Evolutionary conservation across 1,284 basidiomycete species (phyloP).

Genomic region (Xanthoconium separans): DNA sequence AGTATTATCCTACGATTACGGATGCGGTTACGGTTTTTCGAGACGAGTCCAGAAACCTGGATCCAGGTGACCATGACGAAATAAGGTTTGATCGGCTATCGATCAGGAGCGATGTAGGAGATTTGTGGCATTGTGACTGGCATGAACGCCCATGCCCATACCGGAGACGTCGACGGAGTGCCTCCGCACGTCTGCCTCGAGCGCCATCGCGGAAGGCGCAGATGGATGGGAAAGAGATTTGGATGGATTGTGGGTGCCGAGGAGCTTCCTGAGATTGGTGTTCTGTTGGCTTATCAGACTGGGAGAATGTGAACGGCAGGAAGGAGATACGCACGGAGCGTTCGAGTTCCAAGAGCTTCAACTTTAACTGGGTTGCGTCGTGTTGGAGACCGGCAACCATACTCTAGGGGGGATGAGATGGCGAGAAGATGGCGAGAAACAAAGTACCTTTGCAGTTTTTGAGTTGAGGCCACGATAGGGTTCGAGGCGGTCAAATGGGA

Average conservation of each 20-base stretch:
- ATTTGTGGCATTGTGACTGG: slow-evolving; percentile 4
- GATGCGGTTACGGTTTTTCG: slow-evolving; percentile 2
- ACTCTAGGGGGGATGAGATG: slow-evolving; percentile 42
- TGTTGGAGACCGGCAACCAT: slow-evolving; percentile 70
- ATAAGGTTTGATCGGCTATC: background rate
- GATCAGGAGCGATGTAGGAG: slow-evolving; percentile 13
- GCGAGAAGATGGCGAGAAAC: background rate
- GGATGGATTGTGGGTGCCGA: slow-evolving; percentile 26
- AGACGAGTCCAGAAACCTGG: background rate
- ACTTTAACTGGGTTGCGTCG: slow-evolving; percentile 53
- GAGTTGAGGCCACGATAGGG: slow-evolving; percentile 62
- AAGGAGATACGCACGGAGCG: slow-evolving; percentile 45
- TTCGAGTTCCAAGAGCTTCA: slow-evolving; percentile 65
- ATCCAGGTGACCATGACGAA: background rate
- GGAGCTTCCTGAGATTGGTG: slow-evolving; percentile 32
- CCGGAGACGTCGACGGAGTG: slow-evolving; percentile 34
- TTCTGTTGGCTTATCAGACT: slow-evolving; percentile 17
- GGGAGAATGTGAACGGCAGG: background rate
- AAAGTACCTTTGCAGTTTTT: slow-evolving; percentile 65
- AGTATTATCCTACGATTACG: slow-evolving; percentile 24
- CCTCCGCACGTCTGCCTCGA: slow-evolving; percentile 34
- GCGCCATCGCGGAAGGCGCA: slow-evolving; percentile 26
- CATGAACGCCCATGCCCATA: slow-evolving; percentile 29
- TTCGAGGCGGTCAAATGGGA: slow-evolving; percentile 51
- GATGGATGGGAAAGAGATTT: slow-evolving; percentile 26